Conservation (phyloP, 495 filamentous ascomycete species). For the Podospora appendiculata region DNA sequence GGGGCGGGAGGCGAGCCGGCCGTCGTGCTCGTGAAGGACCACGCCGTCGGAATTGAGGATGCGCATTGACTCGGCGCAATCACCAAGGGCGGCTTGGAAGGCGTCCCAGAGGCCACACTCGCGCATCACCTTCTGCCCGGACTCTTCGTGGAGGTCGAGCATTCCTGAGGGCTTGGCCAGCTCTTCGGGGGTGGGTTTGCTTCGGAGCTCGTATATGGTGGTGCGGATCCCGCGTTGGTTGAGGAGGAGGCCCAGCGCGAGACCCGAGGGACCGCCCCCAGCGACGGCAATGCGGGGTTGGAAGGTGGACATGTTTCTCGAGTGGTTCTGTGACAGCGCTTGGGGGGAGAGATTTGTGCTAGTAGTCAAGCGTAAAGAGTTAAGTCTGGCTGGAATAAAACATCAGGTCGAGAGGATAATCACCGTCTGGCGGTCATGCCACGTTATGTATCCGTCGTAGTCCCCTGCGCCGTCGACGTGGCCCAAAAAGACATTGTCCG, state of each 20-base stretch:
- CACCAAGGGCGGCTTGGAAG: slow-evolving; percentile 26
- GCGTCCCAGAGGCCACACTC: slow-evolving; percentile 35
- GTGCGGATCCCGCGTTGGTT: slow-evolving; percentile 27
- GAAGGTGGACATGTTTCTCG: not conserved
- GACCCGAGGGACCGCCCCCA: slow-evolving; percentile 47
- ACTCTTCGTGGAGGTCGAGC: slow-evolving; percentile 40
- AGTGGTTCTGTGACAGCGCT: too few species aligned
- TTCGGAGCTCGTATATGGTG: slow-evolving; percentile 40
- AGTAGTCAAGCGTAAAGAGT: too few species aligned
- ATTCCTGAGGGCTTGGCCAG: slow-evolving; percentile 33
- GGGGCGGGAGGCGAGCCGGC: slow-evolving; percentile 25
- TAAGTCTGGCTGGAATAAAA: too few species aligned
- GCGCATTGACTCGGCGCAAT: slow-evolving; percentile 26
- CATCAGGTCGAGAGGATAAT: too few species aligned
- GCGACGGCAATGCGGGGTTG: slow-evolving; percentile 41
- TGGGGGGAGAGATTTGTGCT: too few species aligned
- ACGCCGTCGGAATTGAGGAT: slow-evolving; percentile 33
- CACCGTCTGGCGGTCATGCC: too few species aligned
- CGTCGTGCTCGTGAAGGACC: slow-evolving; percentile 28
- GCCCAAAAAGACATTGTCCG: too few species aligned
- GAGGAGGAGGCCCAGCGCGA: slow-evolving; percentile 45
- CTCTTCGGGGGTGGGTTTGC: slow-evolving; percentile 18
- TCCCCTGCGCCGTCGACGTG: too few species aligned
- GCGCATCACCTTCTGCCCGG: slow-evolving; percentile 36
- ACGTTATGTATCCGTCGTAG: too few species aligned